Conservation (phyloP, 306 rosid species). For the Inga laurina region DNA sequence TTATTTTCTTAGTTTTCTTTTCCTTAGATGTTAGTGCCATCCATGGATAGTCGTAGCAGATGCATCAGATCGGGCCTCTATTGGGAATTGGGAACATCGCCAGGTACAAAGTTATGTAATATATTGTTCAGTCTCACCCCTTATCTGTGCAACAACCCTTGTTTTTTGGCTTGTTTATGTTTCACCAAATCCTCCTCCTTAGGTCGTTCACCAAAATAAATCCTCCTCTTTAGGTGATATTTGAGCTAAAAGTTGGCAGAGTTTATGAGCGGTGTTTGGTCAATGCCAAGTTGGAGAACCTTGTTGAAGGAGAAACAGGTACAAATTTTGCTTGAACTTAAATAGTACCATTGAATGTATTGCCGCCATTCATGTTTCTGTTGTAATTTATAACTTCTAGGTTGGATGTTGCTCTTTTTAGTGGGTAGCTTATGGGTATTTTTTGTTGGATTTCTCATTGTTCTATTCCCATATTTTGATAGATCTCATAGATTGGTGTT, state of each 20-base stretch:
- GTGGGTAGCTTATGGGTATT: too few species aligned
- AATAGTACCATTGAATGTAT: not conserved
- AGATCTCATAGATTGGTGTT: too few species aligned
- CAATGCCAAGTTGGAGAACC: constrained; percentile 95
- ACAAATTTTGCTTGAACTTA: not conserved
- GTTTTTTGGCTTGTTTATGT: not conserved
- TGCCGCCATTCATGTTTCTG: not conserved
- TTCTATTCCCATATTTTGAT: too few species aligned
- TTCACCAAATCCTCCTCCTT: not conserved
- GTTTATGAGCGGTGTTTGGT: constrained; percentile 96
- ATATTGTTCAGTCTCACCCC: not conserved
- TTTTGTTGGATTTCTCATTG: too few species aligned
- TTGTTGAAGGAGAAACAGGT: constrained; percentile 98
- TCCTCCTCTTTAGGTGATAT: constrained; percentile 57
- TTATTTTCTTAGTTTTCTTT: too few species aligned
- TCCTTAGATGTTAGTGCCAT: constrained; percentile 30
- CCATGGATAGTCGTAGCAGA: constrained; percentile 99
- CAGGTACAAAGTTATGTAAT: constrained; percentile 53
- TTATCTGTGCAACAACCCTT: too few species aligned
- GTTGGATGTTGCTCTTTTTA: constrained; percentile 15
- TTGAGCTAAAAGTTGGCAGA: constrained; percentile 98
- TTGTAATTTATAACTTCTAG: constrained; percentile 14
- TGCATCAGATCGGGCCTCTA: constrained; percentile 94
- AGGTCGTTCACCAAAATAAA: not conserved
- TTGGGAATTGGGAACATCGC: constrained; percentile 99